Evolutionary conservation across 192 early-diverging fungal species (phyloP).

Genomic region (Lobosporangium transversale): DNA sequence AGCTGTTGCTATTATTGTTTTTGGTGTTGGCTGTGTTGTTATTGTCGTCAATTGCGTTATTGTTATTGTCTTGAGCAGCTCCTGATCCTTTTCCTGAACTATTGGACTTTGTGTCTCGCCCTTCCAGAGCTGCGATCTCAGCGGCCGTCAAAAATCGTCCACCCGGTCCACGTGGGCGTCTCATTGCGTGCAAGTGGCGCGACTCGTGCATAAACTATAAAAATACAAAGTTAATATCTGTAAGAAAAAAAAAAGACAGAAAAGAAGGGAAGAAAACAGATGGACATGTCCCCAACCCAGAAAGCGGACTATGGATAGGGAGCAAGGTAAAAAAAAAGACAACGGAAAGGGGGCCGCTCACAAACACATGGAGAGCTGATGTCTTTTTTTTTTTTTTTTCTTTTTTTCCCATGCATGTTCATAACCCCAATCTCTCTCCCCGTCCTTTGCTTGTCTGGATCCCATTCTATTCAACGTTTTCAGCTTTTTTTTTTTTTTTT

Average conservation of each 20-base stretch:
- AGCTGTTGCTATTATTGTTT: slow-evolving; percentile 11
- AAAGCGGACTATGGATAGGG: not conserved
- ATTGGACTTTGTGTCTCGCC: slow-evolving; percentile 5
- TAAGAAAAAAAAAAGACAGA: not conserved
- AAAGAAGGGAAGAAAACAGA: not conserved
- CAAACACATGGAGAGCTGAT: no score
- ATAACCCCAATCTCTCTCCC: no score
- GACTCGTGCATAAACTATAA: slow-evolving; percentile 95
- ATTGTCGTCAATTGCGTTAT: slow-evolving; percentile 4
- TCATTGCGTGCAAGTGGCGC: slow-evolving; percentile 96
- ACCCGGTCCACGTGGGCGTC: slow-evolving; percentile 95
- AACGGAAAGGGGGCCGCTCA: no score
- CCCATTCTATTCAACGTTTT: not conserved
- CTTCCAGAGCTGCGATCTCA: slow-evolving; percentile 52
- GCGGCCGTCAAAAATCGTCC: slow-evolving; percentile 86
- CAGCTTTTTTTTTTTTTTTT: not conserved
- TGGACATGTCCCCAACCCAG: not conserved
- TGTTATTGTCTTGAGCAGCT: not conserved
- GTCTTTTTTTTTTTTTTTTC: no score
- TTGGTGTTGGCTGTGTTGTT: not conserved
- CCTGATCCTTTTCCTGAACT: not conserved
- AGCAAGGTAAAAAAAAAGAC: not conserved
- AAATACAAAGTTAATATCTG: slow-evolving; percentile 10
- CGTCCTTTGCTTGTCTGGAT: no score
- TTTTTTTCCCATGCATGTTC: no score